Base-by-base conservation (phyloP, 148 eudicot species). In the Rhododendron williamsianum region DNA sequence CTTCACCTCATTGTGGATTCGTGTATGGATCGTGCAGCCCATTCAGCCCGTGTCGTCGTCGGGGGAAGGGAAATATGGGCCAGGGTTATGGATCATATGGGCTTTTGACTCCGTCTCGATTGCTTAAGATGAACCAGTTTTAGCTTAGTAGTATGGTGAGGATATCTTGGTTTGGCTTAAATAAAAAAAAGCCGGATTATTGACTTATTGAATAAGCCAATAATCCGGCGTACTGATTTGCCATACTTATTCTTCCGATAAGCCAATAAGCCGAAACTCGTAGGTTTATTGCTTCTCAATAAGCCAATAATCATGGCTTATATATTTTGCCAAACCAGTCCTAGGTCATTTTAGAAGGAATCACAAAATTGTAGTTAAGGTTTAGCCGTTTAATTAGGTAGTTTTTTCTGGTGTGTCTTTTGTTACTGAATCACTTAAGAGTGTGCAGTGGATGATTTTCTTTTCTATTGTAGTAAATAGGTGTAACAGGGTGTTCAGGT, bases 1-100 rank as follows among this genome's bases (percentile, higher is more conserved):
- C 7, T 30, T 71, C 38, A 71, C 76, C 76, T 4, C 36, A 71
- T 1, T 71, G 41, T 71, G 76, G 41, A 33, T 13, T 71, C 19
- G 12, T 18, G 38, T 27, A 80, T 51, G 82, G 60, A 30, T 80
- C 63, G 2, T 80, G 82, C 0, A 80, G 82, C 43, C 82, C 82
- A 25, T 80, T 80, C 82, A 49, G 56, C 56, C 82, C 82, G 3
- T 49, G 11, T 80, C 82, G 36, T 79, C 82, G 82, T 12, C 12
- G n/a, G 65, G n/a, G 41, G 3, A 49, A 11, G 9, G 27, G 41
- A 18, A 80, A 0, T 25, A 80, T 48, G 38, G 23, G 82, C 41
- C 54, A 25, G 63, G 82, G 60, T 48, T 80, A 49, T 80, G 82
- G 82, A 4, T 49, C 82, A 0, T 80, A 48, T 51, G 63, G 63